Percentiles rank a stretch among this genome's conserved stretches.
Evolutionary conservation across 306 rosid species (phyloP).

Genomic region (Dicorynia guianensis): DNA sequence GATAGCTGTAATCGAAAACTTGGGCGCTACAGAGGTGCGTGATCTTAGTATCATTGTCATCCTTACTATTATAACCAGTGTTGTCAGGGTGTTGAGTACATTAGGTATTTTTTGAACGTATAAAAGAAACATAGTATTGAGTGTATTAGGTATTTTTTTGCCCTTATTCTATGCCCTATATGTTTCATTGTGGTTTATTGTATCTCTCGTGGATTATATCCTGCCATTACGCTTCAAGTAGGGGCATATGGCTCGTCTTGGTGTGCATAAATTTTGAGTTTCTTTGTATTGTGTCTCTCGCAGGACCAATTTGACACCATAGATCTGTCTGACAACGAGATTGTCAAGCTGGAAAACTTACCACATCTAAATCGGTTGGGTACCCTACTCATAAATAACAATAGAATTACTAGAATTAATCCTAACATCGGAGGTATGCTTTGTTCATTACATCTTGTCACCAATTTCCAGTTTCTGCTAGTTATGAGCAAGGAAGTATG

Average conservation of each 20-base stretch:
- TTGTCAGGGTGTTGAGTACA: not conserved
- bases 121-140: not conserved
- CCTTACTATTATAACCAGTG: not conserved
- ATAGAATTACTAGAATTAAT: constrained; percentile 90
- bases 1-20: constrained; percentile 85
- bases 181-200: too few species aligned
- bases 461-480: not conserved
- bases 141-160: not conserved
- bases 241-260: not conserved
- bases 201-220: not conserved
- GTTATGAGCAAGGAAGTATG: not conserved
- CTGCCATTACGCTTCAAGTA: not conserved
- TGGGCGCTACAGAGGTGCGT: constrained; percentile 94
- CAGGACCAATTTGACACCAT: constrained; percentile 98
- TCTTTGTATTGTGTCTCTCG: constrained; percentile 24
- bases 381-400: constrained; percentile 83
- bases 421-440: constrained; percentile 81
- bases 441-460: not conserved
- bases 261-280: not conserved
- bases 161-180: not conserved
- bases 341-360: constrained; percentile 88
- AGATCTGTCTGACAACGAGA: constrained; percentile 93
- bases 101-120: not conserved
- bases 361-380: constrained; percentile 92
- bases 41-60: constrained; percentile 3